Conservation (phyloP, 2,329 filamentous ascomycete genomes). For the Sclerotinia glacialis region DNA sequence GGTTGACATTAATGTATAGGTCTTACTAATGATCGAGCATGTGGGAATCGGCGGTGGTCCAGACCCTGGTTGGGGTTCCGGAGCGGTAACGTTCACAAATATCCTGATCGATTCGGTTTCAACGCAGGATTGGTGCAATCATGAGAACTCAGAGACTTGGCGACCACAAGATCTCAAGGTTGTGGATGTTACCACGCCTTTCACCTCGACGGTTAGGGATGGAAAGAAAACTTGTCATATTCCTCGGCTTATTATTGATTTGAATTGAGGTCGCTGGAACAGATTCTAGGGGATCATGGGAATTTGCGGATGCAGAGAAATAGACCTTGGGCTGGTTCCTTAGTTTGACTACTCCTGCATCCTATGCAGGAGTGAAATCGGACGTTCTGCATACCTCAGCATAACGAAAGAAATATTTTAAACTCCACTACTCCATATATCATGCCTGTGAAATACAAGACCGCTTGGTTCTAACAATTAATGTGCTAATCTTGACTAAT, state of each 20-base stretch:
- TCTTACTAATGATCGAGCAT: slow-evolving; percentile 11
- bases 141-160: not conserved
- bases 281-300: too few species aligned
- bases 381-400: not conserved
- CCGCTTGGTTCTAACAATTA: not conserved
- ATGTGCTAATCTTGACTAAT: not conserved
- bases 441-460: not conserved
- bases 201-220: not conserved
- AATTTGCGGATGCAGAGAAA: not conserved
- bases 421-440: not conserved
- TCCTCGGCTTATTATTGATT: not conserved
- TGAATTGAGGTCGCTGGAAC: not conserved
- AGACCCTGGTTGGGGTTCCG: slow-evolving; percentile 15
- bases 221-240: slow-evolving; percentile 12
- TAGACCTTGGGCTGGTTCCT: too few species aligned
- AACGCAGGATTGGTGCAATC: slow-evolving; percentile 16
- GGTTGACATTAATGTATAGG: not conserved
- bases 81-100: slow-evolving; percentile 18
- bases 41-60: not conserved
- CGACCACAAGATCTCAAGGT: slow-evolving; percentile 1
- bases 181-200: not conserved
- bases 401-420: not conserved
- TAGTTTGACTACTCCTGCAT: not conserved
- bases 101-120: slow-evolving; percentile 9
- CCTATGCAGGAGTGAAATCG: not conserved